phyloP scores from a whole-genome alignment of 129 eudicot species.

The Logfia minima region DNA sequence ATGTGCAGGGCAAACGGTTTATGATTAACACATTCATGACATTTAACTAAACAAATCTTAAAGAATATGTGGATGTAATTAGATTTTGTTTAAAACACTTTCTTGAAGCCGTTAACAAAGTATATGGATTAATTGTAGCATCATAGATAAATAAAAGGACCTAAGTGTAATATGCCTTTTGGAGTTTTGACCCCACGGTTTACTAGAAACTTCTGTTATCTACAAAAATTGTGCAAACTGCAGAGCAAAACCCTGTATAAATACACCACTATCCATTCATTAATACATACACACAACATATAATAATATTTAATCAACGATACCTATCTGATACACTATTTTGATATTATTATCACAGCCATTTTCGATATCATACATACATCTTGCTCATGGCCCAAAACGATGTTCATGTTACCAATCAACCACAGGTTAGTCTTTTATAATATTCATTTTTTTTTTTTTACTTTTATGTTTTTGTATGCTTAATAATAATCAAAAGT shows the following conservation, averaged over 20 bases:
- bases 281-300: too few species aligned
- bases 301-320: background rate
- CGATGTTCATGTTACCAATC: conserved; percentile 22
- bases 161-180: background rate
- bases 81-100: too few species aligned
- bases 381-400: conserved; percentile 25
- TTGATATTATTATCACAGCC: too few species aligned
- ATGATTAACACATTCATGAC: too few species aligned
- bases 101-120: background rate
- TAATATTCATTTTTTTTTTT: background rate
- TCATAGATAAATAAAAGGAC: background rate
- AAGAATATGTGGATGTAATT: too few species aligned
- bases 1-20: too few species aligned
- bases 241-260: background rate
- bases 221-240: background rate
- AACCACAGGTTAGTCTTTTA: conserved; percentile 17
- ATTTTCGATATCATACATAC: conserved; percentile 1
- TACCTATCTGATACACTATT: background rate
- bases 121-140: background rate
- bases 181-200: background rate
- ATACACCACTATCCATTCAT: background rate
- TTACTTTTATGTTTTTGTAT: background rate
- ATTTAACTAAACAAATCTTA: too few species aligned
- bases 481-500: background rate
- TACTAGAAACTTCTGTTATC: background rate